Evolutionary conservation across 2,329 filamentous ascomycete genomes (phyloP).

Genomic region (Microsporum audouinii): DNA sequence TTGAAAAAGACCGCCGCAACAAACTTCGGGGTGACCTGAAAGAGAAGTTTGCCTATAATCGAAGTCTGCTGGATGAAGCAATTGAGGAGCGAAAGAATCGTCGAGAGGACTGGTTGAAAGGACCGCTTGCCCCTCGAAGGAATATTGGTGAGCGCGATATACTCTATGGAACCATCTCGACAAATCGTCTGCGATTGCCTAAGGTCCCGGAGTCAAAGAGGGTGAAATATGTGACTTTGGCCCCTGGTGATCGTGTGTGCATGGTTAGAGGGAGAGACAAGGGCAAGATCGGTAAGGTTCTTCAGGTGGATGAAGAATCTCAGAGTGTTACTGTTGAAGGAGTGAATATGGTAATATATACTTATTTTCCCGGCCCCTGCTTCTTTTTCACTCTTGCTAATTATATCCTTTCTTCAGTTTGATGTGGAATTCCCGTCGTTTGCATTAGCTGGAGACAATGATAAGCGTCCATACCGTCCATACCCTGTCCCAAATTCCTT

Average conservation of each 20-base stretch:
- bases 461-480: slow-evolving; percentile 35
- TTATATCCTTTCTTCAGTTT: slow-evolving; percentile 21
- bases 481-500: slow-evolving; percentile 52
- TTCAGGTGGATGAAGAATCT: slow-evolving; percentile 41
- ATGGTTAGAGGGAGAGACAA: slow-evolving; percentile 65
- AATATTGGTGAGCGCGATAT: slow-evolving; percentile 52
- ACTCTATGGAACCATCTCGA: slow-evolving; percentile 47
- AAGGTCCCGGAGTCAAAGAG: slow-evolving; percentile 30
- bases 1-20: slow-evolving; percentile 31
- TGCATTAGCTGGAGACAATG: slow-evolving; percentile 26
- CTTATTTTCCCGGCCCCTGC: slow-evolving; percentile 1
- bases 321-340: slow-evolving; percentile 53
- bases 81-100: slow-evolving; percentile 45
- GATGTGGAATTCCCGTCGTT: slow-evolving; percentile 33
- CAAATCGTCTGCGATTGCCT: slow-evolving; percentile 27
- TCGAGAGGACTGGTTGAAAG: slow-evolving; percentile 66
- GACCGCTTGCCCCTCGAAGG: slow-evolving; percentile 64
- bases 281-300: slow-evolving; percentile 71
- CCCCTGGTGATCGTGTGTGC: slow-evolving; percentile 66
- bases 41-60: slow-evolving; percentile 24
- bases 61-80: slow-evolving; percentile 28
- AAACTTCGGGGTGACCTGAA: slow-evolving; percentile 24
- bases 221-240: slow-evolving; percentile 49
- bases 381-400: neutral
- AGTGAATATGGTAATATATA: slow-evolving; percentile 49